Evolutionary conservation across 352 stramenopile species (phyloP), one percentile per base, ranked within the genome.

Genomic region (Phytophthora macrochlamydospora): DNA sequence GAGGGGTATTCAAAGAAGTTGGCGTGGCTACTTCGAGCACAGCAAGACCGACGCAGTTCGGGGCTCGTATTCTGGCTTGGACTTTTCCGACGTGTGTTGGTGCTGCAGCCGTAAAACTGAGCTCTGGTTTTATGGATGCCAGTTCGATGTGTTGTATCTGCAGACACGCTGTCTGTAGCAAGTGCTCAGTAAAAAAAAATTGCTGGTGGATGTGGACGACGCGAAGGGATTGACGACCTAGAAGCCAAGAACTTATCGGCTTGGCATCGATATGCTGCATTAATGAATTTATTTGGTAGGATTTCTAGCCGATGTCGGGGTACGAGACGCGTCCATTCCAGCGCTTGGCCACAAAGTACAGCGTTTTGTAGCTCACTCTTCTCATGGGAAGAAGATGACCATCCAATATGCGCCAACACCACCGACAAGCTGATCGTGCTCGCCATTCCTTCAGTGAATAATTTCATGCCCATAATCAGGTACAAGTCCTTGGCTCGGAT

Each of bases 1-100:
- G 76, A 71, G 24, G 71, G 64, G 28, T 83, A 84, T 48, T 61
- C 73, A 31, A 83, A 83, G 66, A 86, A 86, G 43, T 61, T 83
- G 32, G 64, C 62, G 35, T 83, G 69, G 65, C 59, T 79, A 18
- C 67, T 83, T 53, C 61, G 65, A 7, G 40, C 56, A 13, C 68
- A 70, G 12, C 59, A 81, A 33, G 51, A 63, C 2, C 33, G 44
- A 9, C 7, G 48, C 6, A 33, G 49, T 55, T 24, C 18, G 61
- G 60, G 7, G 37, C 56, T 3, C 38, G 18, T 14, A 9, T 14
- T 9, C 18, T 45, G 11, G 13, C 38, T 12, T 14, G 18, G 8
- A 45, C 4, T 9, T 45, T 14, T 45, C 71, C 68, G 33, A 61
- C 65, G 4, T 85, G 78, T 40, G 45, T 71, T 24, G 18, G 5